Base-by-base conservation (phyloP, 352 stramenopile species). In the Elongisporangium undulatum region DNA sequence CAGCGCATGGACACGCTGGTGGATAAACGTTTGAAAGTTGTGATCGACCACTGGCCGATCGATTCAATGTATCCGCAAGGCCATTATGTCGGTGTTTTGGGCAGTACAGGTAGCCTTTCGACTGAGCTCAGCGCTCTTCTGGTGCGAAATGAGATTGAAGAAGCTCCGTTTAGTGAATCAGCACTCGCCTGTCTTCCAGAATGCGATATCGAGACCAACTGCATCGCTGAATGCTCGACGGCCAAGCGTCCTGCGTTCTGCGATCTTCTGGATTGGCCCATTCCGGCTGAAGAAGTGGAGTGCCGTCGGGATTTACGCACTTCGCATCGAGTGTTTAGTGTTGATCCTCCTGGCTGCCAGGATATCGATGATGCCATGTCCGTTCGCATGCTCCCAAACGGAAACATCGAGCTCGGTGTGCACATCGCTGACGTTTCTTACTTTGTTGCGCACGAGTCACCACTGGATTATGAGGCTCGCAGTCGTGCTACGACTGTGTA, bases 381-480 rank as follows among this genome's bases (percentile, higher is more conserved):
- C 15, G 85, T 96, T 39, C 79, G 75, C 12, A 58, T 61, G 0
- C 69, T 96, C 29, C 61, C 80, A 3, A 95, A 96, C 53, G 89
- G 87, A 9, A 90, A 92, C 59, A 56, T 96, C 17, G 88, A 99
- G 59, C 77, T 99, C 4, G 97, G 97, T 3, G 97, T 99, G 5
- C 97, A 99, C 65, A 99, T 99, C 72, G 97, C 98, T 0, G 98
- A 99, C 72, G 98, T 99, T 2, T 99, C 96, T 45, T 96, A 99
- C 73, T 99, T 99, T 67, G 97, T 99, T 4, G 65, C 92, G 41
- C 85, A 97, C 54, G 96, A 87, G n/a, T 98, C 87, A 21, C 82
- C 96, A 1, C 88, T 99, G 20, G 98, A 99, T 72, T 74, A 96
- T 21, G 97, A 99, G 77, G 92, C 86, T 2, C 80, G 82, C 19